Evolutionary conservation across 495 filamentous ascomycete species (phyloP).

Genomic region (Gamarada debralockiae): DNA sequence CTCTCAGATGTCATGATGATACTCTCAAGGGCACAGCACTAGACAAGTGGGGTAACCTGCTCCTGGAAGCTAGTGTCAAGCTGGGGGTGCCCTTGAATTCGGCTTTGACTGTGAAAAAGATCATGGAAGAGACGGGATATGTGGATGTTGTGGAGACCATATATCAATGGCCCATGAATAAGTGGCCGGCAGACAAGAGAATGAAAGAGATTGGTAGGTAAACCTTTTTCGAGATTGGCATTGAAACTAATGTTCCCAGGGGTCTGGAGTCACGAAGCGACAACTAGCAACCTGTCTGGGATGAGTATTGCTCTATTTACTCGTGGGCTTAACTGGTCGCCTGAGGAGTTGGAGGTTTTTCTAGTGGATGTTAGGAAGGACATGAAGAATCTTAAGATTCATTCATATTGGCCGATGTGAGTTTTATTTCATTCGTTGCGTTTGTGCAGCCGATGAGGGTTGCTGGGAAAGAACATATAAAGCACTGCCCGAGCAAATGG

Average conservation of each 20-base stretch:
- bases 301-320: conserved; percentile 6
- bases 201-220: conserved; percentile 1
- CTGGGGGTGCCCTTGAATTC: conserved; percentile 20
- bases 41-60: no score
- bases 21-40: no score
- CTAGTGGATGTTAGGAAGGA: conserved; percentile 42
- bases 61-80: no score
- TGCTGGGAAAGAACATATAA: no score
- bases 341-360: conserved; percentile 40
- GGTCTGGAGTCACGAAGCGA: conserved; percentile 37
- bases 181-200: conserved; percentile 44
- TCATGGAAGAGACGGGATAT: conserved; percentile 46
- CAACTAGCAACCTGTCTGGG: conserved; percentile 30
- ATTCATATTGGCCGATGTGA: conserved; percentile 32
- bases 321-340: conserved; percentile 41
- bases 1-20: not conserved
- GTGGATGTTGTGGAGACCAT: conserved; percentile 40
- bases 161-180: conserved; percentile 38
- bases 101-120: conserved; percentile 20
- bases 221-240: not conserved
- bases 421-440: no score
- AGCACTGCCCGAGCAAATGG: no score
- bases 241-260: not conserved
- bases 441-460: no score
- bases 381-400: conserved; percentile 39